Evolutionary conservation across 371 early-diverging fungal species (phyloP), one percentile per base, ranked within the genome.

Genomic region (Mycotypha africana): DNA sequence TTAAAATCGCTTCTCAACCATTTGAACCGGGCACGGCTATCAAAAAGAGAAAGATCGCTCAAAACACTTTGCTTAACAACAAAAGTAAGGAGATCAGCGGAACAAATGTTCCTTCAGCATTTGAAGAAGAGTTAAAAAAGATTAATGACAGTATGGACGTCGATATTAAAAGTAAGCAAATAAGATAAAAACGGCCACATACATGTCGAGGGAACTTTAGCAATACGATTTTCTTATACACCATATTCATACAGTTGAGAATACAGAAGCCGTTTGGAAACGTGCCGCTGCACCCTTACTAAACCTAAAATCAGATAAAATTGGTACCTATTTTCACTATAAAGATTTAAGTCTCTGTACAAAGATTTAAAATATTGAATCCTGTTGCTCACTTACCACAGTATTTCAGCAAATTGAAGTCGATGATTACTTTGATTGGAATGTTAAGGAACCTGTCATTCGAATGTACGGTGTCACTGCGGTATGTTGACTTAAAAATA

Each of bases 401-500:
- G 90, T 92, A 1, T 97, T 97, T 45, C 96, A 95, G 58, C 96
- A 97, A 58, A 81, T 97, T 52, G 97, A 97, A 53, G 78, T 89
- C 15, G 95, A 95, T 48, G 96, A 97, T 19, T 73, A 77, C 53
- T 74, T 74, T 48, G 70, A 74, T 45, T 57, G 59, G 6, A 40
- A 23, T 21, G 48, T 45, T 11, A 62, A 67, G 32, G 47, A 72
- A 30, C 83, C 92, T 1, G 69, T 82, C 6, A 59, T 93, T 24
- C 81, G 97, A 7, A 69, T 97, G 62, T 97, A 71, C 63, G 98
- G 98, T 42, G 71, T 91, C 20, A 96, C 96, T 3, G 79, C 85
- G 61, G 91, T 90, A 61, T 33, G 34, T 33, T 9, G 34, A 11
- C n/a, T 9, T 11, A 33, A 4, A 33, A 33, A 9, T 5, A n/a